Base-by-base conservation (phyloP, 208 protist species). In the Leishmania guyanensis region DNA sequence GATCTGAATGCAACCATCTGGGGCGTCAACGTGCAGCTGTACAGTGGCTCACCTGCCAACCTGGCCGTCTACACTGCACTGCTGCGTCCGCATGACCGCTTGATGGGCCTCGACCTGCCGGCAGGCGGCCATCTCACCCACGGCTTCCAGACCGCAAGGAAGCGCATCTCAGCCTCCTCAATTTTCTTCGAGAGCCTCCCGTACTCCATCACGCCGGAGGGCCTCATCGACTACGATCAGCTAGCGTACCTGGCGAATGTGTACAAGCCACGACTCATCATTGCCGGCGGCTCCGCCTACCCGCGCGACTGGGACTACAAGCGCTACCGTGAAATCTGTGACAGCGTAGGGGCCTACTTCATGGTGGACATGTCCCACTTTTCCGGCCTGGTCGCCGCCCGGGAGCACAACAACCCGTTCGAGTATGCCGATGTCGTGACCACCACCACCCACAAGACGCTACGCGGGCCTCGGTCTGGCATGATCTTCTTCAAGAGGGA, bases 1-100 rank as follows among this genome's bases (percentile, higher is more conserved):
- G 54, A 88, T 36, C 84, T 99, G 1, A 90, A 99, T 81, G 83
- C 90, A 8, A 79, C 86, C 26, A 81, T 98, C 84, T 99, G 99
- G 99, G 99, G 98, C 56, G 98, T 99, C 46, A 99, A 99, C 85
- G 99, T 99, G 58, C 99, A 99, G 94, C 98, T 99, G 56, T 99
- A 99, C 86, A 99, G 97, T 64, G 99, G 99, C 66, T 99, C 95
- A 9, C 94, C 98, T 10, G 99, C 99, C 43, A 99, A 99, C 94
- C 98, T 99, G 75, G 97, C 97, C 9, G 99, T 98, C 22, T 99
- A 99, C 92, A 99, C 98, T 4, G 98, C 82, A 20, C 85, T 99
- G 22, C 86, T 99, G 14, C 86, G 97, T 74, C 99, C 99, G 64
- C 98, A 99, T 87, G 98, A 99, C 80, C 92, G 99, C 62, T 93